phyloP scores from a whole-genome alignment of 2,329 filamentous ascomycete species.

The Fonsecaea monophora region DNA sequence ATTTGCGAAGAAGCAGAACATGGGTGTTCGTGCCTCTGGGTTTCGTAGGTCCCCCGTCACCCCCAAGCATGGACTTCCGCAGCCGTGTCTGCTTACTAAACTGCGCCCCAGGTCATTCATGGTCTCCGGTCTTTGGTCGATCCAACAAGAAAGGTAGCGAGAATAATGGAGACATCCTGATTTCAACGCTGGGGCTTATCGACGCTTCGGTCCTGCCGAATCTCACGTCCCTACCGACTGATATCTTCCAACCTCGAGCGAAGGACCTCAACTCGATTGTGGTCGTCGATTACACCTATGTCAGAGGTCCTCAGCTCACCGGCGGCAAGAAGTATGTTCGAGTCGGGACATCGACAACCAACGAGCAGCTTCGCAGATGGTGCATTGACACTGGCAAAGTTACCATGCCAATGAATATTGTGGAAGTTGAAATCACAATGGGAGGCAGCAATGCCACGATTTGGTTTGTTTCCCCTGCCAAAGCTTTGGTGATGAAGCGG shows the following conservation, averaged over 20 bases:
- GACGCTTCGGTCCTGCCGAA: constrained; percentile 35
- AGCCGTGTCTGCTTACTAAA: constrained; percentile 8
- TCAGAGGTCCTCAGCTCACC: constrained; percentile 28
- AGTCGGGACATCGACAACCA: constrained; percentile 54
- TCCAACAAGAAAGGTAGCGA: constrained; percentile 22
- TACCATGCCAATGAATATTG: constrained; percentile 55
- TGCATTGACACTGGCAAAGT: constrained; percentile 47
- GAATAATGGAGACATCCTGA: constrained; percentile 47
- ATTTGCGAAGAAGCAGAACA: constrained; percentile 34
- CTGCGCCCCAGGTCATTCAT: constrained; percentile 30
- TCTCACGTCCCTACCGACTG: constrained; percentile 33
- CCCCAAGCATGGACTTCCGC: neutral
- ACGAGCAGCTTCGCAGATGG: constrained; percentile 57
- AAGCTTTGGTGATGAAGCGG: neutral
- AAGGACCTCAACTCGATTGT: constrained; percentile 36
- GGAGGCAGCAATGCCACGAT: constrained; percentile 52
- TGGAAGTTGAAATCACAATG: constrained; percentile 58
- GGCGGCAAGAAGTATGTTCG: constrained; percentile 48
- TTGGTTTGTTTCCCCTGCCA: constrained; percentile 21
- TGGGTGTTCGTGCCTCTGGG: constrained; percentile 34
- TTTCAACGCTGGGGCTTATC: constrained; percentile 50
- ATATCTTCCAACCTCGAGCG: constrained; percentile 32
- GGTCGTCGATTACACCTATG: constrained; percentile 30
- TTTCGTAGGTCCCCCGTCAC: constrained; percentile 27
- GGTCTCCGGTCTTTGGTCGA: constrained; percentile 36